Base-by-base conservation (phyloP, 352 stramenopile species). In the Globisporangium polare region DNA sequence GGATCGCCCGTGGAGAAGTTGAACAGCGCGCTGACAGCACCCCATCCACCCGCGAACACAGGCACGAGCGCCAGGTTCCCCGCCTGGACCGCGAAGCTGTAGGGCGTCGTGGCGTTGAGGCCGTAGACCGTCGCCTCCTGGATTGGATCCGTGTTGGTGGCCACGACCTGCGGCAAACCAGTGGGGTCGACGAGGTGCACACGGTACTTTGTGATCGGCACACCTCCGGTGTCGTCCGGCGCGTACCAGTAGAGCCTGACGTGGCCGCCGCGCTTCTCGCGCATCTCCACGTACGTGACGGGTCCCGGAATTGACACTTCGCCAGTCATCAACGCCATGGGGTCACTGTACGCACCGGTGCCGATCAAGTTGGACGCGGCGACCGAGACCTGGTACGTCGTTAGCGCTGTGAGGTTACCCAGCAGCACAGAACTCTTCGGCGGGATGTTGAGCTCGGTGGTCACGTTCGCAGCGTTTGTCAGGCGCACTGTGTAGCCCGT, bases 171-270 rank as follows among this genome's bases (percentile, higher is more conserved):
- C 13, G n/a, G 61, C 12, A 62, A 12, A 0, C 53, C 71, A 1
- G 54, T 13, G 1, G 31, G 22, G 20, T 65, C 55, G 17, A 75
- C 42, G 1, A 63, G 51, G 35, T 85, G 81, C 26, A 91, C 52
- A 8, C 78, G 75, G 49, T 89, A 91, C 6, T 88, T 88, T 5
- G 56, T 79, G 26, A 91, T 78, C 2, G 67, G 49, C 15, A 88
- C 60, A 5, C 82, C 82, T 0, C 82, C 82, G 0, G 74, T 75
- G 31, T 91, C 82, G 3, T 73, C 57, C 7, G 82, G 82, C 20
- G 56, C 26, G 1, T 43, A 43, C 82, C 82, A 91, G 6, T 56
- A 41, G 5, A 91, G 58, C 8, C 29, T 58, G 5, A 88, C 63
- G 5, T 69, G 62, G 13, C 82, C 82, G 8, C 79, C 81, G 8